A percentile compares a stretch with the other conserved stretches of the same genome.
phyloP scores from a whole-genome alignment of 73 alveolate species.

The Paramecium bursaria region DNA sequence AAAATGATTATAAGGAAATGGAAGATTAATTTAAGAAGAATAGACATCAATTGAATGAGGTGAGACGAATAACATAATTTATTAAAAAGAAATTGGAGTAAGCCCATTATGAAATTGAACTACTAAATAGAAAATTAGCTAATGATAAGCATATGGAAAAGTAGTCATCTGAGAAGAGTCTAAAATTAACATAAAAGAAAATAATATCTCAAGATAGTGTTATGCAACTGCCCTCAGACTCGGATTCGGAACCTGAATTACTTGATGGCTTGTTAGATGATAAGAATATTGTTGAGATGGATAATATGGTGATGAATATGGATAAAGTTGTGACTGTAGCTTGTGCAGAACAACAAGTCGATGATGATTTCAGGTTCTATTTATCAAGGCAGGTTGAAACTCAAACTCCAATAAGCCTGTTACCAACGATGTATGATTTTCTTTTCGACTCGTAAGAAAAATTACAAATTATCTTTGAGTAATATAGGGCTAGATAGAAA shows the following conservation, averaged over 20 bases:
- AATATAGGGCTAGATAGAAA: background rate
- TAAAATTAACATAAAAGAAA: too few relatives aligned
- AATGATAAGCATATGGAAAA: too few relatives aligned
- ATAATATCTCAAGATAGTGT: too few relatives aligned
- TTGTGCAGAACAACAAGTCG: slow-evolving; percentile 25
- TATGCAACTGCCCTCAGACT: slow-evolving; percentile 36
- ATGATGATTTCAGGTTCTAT: background rate
- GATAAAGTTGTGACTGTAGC: slow-evolving; percentile 36
- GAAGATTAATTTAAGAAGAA: slow-evolving; percentile 9
- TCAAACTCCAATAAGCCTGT: background rate
- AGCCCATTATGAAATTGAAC: slow-evolving; percentile 53
- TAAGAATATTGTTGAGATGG: slow-evolving; percentile 54
- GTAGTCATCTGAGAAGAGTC: too few relatives aligned
- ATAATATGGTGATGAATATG: slow-evolving; percentile 59
- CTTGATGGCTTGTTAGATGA: slow-evolving; percentile 59
- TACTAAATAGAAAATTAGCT: slow-evolving; percentile 17
- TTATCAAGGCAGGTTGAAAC: slow-evolving; percentile 8
- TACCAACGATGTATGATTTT: background rate
- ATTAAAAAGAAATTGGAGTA: slow-evolving; percentile 29
- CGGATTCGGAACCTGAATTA: slow-evolving; percentile 3
- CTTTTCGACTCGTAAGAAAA: slow-evolving; percentile 14
- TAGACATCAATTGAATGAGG: slow-evolving; percentile 34
- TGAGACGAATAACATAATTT: background rate
- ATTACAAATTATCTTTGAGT: background rate
- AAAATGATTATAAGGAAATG: slow-evolving; percentile 33